A percentile compares a stretch with the other conserved stretches of the same genome.
phyloP scores from a whole-genome alignment of 1,284 basidiomycete genomes.

The Rhodotorula glutinis region DNA sequence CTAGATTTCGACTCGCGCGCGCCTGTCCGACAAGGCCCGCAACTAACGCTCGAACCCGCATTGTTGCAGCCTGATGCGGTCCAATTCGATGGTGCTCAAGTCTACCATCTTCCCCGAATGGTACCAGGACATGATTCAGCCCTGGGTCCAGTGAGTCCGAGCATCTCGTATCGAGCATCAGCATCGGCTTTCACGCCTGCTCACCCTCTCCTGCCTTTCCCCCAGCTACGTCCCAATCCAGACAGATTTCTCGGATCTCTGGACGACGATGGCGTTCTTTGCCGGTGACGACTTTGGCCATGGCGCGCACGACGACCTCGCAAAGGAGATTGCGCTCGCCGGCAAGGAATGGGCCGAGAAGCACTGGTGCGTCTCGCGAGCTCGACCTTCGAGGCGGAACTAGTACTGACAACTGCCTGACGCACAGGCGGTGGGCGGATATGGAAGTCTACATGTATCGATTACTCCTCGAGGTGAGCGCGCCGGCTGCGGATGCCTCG shows the following conservation, averaged over 20 bases:
- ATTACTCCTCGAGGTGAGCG: constrained; percentile 30
- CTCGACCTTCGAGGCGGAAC: too few species aligned
- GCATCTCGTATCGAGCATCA: not conserved
- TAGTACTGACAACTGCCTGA: not conserved
- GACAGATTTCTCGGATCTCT: constrained; percentile 54
- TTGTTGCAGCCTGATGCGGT: constrained; percentile 56
- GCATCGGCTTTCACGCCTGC: too few species aligned
- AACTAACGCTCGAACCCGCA: not conserved
- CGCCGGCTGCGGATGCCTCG: not conserved
- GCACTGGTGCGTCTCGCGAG: constrained; percentile 46
- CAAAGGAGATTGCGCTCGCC: constrained; percentile 50
- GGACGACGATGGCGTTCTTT: constrained; percentile 55
- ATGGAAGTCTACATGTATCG: constrained; percentile 30
- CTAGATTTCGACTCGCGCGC: not conserved
- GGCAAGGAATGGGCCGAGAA: constrained; percentile 51
- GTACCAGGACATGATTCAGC: constrained; percentile 40
- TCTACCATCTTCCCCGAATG: constrained; percentile 63
- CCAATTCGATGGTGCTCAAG: constrained; percentile 65
- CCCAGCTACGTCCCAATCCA: constrained; percentile 48
- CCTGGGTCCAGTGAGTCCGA: constrained; percentile 39
- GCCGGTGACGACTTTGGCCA: constrained; percentile 48
- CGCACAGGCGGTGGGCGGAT: constrained; percentile 17
- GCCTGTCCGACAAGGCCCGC: not conserved
- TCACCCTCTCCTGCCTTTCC: too few species aligned
- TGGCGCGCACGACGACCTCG: constrained; percentile 51